Percentiles rank a stretch among this genome's conserved stretches.
These are phyloP conservation scores for Lentinula detonsa DNA, from an alignment of 768 basidiomycete genomes.

Conservation along the genomic window DNA sequence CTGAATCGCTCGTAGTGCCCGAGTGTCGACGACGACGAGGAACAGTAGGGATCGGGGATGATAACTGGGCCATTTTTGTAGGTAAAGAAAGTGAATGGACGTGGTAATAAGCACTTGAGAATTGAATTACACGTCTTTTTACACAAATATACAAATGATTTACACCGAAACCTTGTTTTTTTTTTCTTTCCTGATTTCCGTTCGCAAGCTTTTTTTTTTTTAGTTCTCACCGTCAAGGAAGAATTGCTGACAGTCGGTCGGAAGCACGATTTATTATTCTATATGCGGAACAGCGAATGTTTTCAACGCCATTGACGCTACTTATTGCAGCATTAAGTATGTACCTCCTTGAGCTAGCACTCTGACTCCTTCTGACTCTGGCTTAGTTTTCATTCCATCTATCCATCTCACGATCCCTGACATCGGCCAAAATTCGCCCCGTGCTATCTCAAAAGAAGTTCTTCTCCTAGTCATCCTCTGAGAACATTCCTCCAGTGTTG, in stretches of 20 bases:
- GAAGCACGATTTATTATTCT: background rate
- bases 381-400: background rate
- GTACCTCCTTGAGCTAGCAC: background rate
- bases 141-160: background rate
- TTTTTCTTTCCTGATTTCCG: background rate
- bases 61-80: background rate
- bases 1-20: background rate
- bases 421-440: background rate
- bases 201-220: background rate
- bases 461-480: background rate
- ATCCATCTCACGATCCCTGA: background rate
- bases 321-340: background rate
- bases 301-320: background rate
- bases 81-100: background rate
- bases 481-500: background rate
- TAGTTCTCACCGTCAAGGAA: background rate
- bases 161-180: background rate
- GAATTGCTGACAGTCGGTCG: background rate
- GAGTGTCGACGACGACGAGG: constrained; percentile 8
- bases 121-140: background rate
- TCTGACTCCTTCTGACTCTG: background rate
- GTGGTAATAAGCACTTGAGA: background rate
- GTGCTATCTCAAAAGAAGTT: background rate
- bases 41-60: constrained; percentile 2
- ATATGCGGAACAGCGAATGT: background rate